Base-by-base conservation (phyloP, 352 stramenopile species). In the Pythium myriotylum region DNA sequence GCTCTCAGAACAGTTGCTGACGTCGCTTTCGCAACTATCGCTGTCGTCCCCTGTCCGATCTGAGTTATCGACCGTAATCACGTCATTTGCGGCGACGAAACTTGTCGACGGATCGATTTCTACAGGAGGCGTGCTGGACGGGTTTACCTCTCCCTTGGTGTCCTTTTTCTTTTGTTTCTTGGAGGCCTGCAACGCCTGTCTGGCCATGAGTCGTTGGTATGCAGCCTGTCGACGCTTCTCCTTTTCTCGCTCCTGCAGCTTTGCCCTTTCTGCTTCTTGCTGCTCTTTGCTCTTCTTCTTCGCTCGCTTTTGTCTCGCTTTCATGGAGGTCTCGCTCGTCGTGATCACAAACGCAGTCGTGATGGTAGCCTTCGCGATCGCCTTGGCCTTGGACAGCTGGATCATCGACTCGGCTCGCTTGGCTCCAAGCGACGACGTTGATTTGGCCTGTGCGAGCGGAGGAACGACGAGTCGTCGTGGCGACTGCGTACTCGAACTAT, bases 1-100 rank as follows among this genome's bases (percentile, higher is more conserved):
- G 23, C 65, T 79, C 29, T 89, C 79, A 0, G 79, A 91, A 48
- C 78, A 86, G 47, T 91, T 89, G 43, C 79, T 89, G 32, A 89
- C 80, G 0, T 92, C 83, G 26, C 79, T 91, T 2, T 59, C 67
- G 49, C 84, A 71, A 39, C 76, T 88, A 39, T 79, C 72, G 42
- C 65, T 72, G n/a, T 68, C 70, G 0, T 60, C 76, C 0, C 67
- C 47, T 14, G 26, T 41, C n/a, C 3, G 16, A 37, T 5, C 29
- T n/a, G n/a, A n/a, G n/a, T n/a, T n/a, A n/a, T n/a, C n/a, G n/a
- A n/a, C n/a, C n/a, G n/a, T n/a, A n/a, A n/a, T n/a, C n/a, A n/a
- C n/a, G n/a, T n/a, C n/a, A n/a, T n/a, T n/a, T n/a, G n/a, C n/a
- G n/a, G n/a, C n/a, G n/a, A n/a, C n/a, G n/a, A n/a, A n/a, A n/a